Base-by-base conservation (phyloP, 129 eudicot species). In the Centaurea solstitialis region DNA sequence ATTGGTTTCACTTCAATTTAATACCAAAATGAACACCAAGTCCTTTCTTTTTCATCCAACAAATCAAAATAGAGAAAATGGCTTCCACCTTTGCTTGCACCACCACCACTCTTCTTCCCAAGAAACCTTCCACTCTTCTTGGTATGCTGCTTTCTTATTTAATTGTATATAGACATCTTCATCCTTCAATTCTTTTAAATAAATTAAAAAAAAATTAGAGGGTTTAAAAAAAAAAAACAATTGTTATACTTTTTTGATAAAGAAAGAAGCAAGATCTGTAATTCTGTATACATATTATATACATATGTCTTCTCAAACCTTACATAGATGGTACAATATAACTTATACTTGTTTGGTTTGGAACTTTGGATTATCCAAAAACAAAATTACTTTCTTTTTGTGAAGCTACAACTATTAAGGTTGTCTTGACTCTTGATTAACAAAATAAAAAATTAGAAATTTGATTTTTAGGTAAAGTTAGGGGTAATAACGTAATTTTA, bases 51-150 rank as follows among this genome's bases (percentile, higher is more conserved):
- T 23, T 39, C 68, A 71, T 39, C 80, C 69, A 47, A 35, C 79
- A 65, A 78, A 73, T 76, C 45, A 66, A 17, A 82, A 26, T 21
- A 10, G 5, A 62, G 47, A 72, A 75, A 83, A 94, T 94, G 97
- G 94, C 94, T 76, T 78, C 94, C 89, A 77, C 92, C 81, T 84
- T 93, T 6, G 92, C 92, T 73, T 90, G 84, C 93, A 76, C 91
- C 53, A 80, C 91, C 77, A 77, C 90, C 6, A 77, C 90, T 38
- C 68, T 83, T 94, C 81, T 82, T 87, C 81, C 85, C 82, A 82
- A 70, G 17, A 82, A 70, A 70, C 69, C 82, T 82, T 74, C 89
- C 26, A 43, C 87, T 74, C 79, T 85, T 75, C 87, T 92, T 68
- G 99, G 97, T 94, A 82, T 68, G 78, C 67, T 68, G 78, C 67